Evolutionary conservation across 2,329 filamentous ascomycete species (phyloP).

Genomic region (Xenoacremonium recifei): DNA sequence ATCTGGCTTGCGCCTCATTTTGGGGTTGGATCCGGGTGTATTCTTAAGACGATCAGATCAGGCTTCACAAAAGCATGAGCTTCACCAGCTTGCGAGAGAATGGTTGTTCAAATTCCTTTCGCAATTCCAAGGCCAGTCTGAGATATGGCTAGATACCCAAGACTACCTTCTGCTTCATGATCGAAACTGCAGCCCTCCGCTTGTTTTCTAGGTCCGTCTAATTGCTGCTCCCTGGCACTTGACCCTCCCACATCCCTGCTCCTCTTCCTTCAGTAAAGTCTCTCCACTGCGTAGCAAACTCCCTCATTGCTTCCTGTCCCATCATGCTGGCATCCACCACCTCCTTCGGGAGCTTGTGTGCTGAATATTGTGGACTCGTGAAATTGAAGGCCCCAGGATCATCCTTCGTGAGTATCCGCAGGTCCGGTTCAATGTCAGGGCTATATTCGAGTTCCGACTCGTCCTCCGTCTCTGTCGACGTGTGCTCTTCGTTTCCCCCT

Average conservation of each 20-base stretch:
- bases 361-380: conserved; percentile 82
- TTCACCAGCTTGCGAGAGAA: too few relatives aligned
- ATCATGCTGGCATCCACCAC: conserved; percentile 72
- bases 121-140: too few relatives aligned
- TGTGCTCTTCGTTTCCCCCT: conserved; percentile 36
- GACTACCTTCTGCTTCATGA: too few relatives aligned
- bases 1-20: too few relatives aligned
- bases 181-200: not conserved
- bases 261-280: conserved; percentile 48
- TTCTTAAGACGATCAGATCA: too few relatives aligned
- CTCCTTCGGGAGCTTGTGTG: conserved; percentile 92
- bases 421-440: conserved; percentile 67
- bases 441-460: conserved; percentile 46
- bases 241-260: conserved; percentile 37
- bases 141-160: too few relatives aligned
- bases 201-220: not conserved
- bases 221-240: not conserved
- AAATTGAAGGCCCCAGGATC: conserved; percentile 90
- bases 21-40: too few relatives aligned
- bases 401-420: conserved; percentile 77
- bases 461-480: conserved; percentile 37
- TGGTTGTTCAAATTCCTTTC: too few relatives aligned
- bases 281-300: conserved; percentile 77
- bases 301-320: conserved; percentile 73
- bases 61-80: too few relatives aligned